Evolutionary conservation across 2,329 filamentous ascomycete genomes (phyloP).

Genomic region (Hypoxylon sp.): DNA sequence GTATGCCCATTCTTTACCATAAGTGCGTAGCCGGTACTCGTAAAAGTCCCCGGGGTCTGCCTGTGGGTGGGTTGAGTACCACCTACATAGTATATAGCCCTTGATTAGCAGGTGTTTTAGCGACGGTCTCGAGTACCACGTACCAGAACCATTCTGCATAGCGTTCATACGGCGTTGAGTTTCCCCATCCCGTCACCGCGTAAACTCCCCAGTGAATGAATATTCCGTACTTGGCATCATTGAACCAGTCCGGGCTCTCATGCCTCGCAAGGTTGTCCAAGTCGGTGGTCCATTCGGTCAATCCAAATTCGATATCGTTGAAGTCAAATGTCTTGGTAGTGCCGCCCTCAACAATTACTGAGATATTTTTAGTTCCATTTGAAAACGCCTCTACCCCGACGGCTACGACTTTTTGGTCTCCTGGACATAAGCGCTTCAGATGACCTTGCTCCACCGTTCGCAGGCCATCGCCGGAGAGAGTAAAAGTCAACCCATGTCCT

Average conservation of each 20-base stretch:
- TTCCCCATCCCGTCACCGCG: slow-evolving; percentile 70
- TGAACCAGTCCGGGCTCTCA: slow-evolving; percentile 67
- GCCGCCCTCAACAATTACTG: slow-evolving; percentile 43
- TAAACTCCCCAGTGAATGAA: slow-evolving; percentile 74
- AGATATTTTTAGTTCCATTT: slow-evolving; percentile 45
- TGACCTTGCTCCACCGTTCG: slow-evolving; percentile 59
- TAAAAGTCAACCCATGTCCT: slow-evolving; percentile 52
- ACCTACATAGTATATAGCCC: slow-evolving; percentile 37
- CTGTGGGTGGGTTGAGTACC: slow-evolving; percentile 56
- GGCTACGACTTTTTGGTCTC: slow-evolving; percentile 60
- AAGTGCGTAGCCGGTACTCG: slow-evolving; percentile 66
- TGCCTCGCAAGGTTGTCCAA: slow-evolving; percentile 57
- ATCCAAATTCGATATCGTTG: slow-evolving; percentile 51
- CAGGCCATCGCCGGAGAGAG: slow-evolving; percentile 58
- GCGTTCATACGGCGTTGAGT: slow-evolving; percentile 58
- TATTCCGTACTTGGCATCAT: slow-evolving; percentile 70
- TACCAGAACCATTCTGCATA: slow-evolving; percentile 68
- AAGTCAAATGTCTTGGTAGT: slow-evolving; percentile 32
- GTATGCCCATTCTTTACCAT: slow-evolving; percentile 66
- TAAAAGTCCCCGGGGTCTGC: slow-evolving; percentile 62
- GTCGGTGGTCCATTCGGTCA: slow-evolving; percentile 57
- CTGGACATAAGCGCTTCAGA: slow-evolving; percentile 61
- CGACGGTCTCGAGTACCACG: slow-evolving; percentile 38
- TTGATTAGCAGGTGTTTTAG: not conserved
- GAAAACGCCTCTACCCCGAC: slow-evolving; percentile 57